Conservation (phyloP, 495 filamentous ascomycete species). For the Aspergillus ostianus region DNA sequence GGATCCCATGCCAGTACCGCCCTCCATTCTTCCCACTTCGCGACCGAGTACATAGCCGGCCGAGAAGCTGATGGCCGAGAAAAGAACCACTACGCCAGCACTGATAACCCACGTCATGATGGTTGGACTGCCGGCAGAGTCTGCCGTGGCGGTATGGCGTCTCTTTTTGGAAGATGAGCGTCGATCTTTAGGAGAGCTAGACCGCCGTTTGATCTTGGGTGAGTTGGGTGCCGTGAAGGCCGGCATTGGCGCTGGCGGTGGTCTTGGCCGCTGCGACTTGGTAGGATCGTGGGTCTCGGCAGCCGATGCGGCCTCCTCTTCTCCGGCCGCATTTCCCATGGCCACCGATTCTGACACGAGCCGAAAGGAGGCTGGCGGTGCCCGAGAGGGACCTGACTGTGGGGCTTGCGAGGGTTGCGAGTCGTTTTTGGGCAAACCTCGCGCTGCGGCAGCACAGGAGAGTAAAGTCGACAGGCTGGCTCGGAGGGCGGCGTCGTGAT, state of each 20-base stretch:
- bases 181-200: conserved; percentile 53
- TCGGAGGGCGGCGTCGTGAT: conserved; percentile 90
- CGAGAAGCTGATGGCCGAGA: conserved; percentile 88
- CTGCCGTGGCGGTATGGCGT: conserved; percentile 34
- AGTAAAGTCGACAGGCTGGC: conserved; percentile 93
- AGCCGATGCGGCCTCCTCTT: conserved; percentile 23
- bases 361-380: conserved; percentile 41
- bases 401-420: conserved; percentile 24
- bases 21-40: conserved; percentile 73
- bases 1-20: conserved; percentile 36
- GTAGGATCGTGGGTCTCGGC: conserved; percentile 8
- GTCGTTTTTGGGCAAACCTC: conserved; percentile 70
- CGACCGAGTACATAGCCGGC: conserved; percentile 87
- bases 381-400: conserved; percentile 21
- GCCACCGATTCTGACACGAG: conserved; percentile 77
- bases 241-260: conserved; percentile 22
- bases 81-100: conserved; percentile 87
- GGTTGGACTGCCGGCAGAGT: conserved; percentile 54
- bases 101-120: conserved; percentile 88
- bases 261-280: conserved; percentile 8
- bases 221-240: conserved; percentile 19
- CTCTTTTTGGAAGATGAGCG: conserved; percentile 55
- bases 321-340: conserved; percentile 47
- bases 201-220: conserved; percentile 51
- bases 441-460: conserved; percentile 84